Conservation (phyloP, 2,329 filamentous ascomycete species). For the Aulographum hederae region DNA sequence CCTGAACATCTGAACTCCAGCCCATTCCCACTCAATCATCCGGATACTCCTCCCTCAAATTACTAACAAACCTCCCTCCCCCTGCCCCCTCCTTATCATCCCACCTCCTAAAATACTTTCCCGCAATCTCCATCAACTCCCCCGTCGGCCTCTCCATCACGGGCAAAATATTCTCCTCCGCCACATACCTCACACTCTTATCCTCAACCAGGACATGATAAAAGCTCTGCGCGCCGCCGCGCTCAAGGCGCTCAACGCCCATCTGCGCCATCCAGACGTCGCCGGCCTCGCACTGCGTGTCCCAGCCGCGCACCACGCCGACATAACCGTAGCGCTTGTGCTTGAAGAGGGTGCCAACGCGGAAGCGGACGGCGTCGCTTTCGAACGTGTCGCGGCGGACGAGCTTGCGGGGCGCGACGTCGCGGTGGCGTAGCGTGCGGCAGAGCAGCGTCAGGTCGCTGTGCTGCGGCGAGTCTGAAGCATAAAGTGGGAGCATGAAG, state of each 20-base stretch:
- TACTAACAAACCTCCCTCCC: slow-evolving; percentile 71
- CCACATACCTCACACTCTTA: slow-evolving; percentile 53
- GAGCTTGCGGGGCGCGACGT: slow-evolving; percentile 19
- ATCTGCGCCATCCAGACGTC: slow-evolving; percentile 47
- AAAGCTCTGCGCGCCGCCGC: slow-evolving; percentile 44
- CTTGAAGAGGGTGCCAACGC: slow-evolving; percentile 66
- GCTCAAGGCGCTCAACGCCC: slow-evolving; percentile 42
- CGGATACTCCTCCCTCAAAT: slow-evolving; percentile 66
- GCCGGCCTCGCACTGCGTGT: slow-evolving; percentile 36
- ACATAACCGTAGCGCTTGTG: slow-evolving; percentile 67
- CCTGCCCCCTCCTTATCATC: slow-evolving; percentile 40
- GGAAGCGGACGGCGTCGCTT: slow-evolving; percentile 35
- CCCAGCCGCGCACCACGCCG: slow-evolving; percentile 82
- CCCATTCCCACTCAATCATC: slow-evolving; percentile 66
- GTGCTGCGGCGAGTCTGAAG: slow-evolving; percentile 32
- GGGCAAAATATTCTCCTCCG: slow-evolving; percentile 64
- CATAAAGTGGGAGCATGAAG: slow-evolving; percentile 43
- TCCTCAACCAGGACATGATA: slow-evolving; percentile 71
- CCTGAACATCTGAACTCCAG: too few relatives aligned
- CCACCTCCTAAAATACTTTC: slow-evolving; percentile 79
- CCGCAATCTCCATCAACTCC: slow-evolving; percentile 52
- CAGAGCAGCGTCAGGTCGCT: slow-evolving; percentile 36
- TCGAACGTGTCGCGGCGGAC: neutral
- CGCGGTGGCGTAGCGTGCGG: slow-evolving; percentile 38
- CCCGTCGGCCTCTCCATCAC: slow-evolving; percentile 24